Evolutionary conservation across 192 early-diverging fungal genomes (phyloP).

Genomic region (Phlyctochytrium bullatum): DNA sequence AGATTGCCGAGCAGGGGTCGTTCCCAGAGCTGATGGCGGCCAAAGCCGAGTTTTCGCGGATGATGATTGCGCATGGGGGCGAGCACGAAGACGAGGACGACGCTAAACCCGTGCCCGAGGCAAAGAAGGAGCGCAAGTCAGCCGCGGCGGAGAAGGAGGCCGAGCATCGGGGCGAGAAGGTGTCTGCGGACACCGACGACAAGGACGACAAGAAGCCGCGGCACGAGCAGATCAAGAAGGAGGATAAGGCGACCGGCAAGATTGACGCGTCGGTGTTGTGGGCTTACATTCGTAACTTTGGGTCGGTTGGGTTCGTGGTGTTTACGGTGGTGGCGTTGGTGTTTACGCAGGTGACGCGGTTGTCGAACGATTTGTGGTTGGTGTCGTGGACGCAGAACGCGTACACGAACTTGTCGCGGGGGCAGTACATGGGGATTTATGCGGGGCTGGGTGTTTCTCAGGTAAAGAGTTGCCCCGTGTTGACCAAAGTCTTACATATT

Average conservation of each 20-base stretch:
- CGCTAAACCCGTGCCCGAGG: neutral
- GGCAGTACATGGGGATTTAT: slow-evolving; percentile 45
- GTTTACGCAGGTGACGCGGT: slow-evolving; percentile 44
- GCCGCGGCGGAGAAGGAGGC: neutral
- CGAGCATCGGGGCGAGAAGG: neutral
- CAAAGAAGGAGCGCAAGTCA: neutral
- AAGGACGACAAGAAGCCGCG: neutral
- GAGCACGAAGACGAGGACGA: slow-evolving; percentile 50
- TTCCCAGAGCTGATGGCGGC: slow-evolving; percentile 67
- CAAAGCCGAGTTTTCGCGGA: slow-evolving; percentile 52
- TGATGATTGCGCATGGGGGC: slow-evolving; percentile 64
- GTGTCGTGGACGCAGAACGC: slow-evolving; percentile 18
- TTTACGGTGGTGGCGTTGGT: slow-evolving; percentile 12
- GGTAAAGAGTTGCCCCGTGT: neutral
- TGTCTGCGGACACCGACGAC: neutral
- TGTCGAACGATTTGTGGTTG: slow-evolving; percentile 61
- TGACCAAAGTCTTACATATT: slow-evolving; percentile 13
- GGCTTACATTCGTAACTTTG: slow-evolving; percentile 14
- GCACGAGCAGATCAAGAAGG: slow-evolving; percentile 8
- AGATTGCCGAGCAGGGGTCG: slow-evolving; percentile 64
- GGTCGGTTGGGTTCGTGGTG: slow-evolving; percentile 6
- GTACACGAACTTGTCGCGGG: slow-evolving; percentile 7
- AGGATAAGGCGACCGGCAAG: slow-evolving; percentile 5
- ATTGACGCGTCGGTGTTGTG: slow-evolving; percentile 1
- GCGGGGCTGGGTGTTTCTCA: slow-evolving; percentile 11